These are phyloP conservation scores for Globisporangium megalacanthum DNA, from an alignment of 352 stramenopile genomes.

Conservation along the genomic window DNA sequence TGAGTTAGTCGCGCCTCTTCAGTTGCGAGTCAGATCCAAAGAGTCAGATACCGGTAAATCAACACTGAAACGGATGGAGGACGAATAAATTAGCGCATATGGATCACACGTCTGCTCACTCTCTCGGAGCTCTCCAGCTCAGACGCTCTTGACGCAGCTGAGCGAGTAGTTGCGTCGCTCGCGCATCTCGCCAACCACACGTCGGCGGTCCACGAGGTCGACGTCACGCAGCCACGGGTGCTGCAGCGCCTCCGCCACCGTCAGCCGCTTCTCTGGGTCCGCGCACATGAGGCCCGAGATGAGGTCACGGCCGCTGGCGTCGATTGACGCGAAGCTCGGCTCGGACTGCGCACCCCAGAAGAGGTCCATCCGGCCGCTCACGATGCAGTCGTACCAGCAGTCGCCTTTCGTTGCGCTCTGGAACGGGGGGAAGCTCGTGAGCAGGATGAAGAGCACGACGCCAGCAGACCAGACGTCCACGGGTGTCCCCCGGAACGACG, in stretches of 20 bases:
- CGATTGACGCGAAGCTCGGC: constrained; percentile 28
- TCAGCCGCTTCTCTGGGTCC: constrained; percentile 55
- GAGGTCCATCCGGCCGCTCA: constrained; percentile 35
- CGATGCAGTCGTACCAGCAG: constrained; percentile 68
- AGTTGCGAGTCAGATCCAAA: too few relatives aligned
- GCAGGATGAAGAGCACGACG: constrained; percentile 89
- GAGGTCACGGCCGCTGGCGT: constrained; percentile 55
- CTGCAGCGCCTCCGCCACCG: constrained; percentile 40
- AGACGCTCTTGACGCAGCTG: constrained; percentile 7
- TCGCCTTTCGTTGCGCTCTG: constrained; percentile 64
- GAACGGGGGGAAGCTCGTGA: constrained; percentile 87
- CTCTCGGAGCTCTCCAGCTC: too few relatives aligned
- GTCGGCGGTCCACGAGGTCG: constrained; percentile 26
- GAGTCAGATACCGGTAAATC: too few relatives aligned
- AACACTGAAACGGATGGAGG: too few relatives aligned
- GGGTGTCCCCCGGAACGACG: constrained; percentile 62
- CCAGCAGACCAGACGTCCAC: constrained; percentile 88
- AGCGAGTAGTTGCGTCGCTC: constrained; percentile 29
- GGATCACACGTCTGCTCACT: too few relatives aligned
- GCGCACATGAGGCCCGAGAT: constrained; percentile 61
- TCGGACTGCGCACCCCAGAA: constrained; percentile 57
- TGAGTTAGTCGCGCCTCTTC: too few relatives aligned
- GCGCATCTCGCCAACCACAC: constrained; percentile 30
- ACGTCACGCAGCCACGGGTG: constrained; percentile 58
- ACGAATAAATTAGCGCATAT: too few relatives aligned